Conservation (phyloP, 306 rosid genomes). For the Quercus gilva region DNA sequence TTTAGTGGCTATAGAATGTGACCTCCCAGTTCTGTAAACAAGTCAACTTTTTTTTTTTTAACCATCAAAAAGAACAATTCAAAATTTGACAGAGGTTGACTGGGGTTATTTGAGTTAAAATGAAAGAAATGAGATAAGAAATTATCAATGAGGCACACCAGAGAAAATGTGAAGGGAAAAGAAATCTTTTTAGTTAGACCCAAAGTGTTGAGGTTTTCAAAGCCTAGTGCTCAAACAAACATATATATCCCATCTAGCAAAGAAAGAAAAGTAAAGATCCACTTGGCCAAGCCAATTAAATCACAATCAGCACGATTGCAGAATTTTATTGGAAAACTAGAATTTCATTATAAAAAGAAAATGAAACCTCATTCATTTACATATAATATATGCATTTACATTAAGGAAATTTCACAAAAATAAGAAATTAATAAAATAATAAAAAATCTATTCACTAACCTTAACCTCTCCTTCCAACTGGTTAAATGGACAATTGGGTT, state of each 20-base stretch:
- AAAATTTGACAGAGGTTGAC: no score
- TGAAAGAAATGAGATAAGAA: no score
- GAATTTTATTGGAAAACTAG: slow-evolving; percentile 2
- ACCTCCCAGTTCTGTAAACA: no score
- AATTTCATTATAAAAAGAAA: slow-evolving; percentile 29
- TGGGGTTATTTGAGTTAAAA: no score
- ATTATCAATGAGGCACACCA: no score
- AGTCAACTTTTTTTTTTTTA: no score
- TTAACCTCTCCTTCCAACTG: slow-evolving; percentile 27
- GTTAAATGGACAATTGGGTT: slow-evolving; percentile 25
- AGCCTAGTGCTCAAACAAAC: background rate
- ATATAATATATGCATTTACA: slow-evolving; percentile 43
- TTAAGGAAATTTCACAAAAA: slow-evolving; percentile 22
- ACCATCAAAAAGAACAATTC: no score
- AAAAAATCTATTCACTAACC: slow-evolving; percentile 31
- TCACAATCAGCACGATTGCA: slow-evolving; percentile 13
- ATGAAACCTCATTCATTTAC: slow-evolving; percentile 39
- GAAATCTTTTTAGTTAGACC: no score
- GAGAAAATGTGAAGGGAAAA: no score
- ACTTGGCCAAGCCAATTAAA: slow-evolving; percentile 11
- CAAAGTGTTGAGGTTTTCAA: no score
- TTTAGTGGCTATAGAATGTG: no score
- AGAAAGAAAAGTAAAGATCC: background rate
- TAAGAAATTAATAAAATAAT: slow-evolving; percentile 10
- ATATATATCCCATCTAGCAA: background rate